These are phyloP conservation scores for Kurtzmaniella fragi DNA, from an alignment of 805 yeast species.

Conservation along the genomic window DNA sequence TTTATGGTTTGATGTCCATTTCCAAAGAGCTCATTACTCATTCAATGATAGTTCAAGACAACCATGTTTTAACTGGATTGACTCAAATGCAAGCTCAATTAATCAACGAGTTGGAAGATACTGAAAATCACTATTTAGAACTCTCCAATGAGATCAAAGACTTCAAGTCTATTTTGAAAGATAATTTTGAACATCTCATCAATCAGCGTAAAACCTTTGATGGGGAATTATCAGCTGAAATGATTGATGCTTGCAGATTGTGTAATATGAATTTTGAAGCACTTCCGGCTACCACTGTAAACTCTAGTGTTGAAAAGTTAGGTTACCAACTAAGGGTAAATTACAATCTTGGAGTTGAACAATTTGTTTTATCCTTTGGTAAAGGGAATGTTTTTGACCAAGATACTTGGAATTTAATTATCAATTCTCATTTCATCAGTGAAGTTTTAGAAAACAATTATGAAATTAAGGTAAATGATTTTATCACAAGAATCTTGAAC, in stretches of 20 bases:
- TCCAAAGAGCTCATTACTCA: slow-evolving; percentile 17
- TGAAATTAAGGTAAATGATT: slow-evolving; percentile 11
- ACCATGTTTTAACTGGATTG: neutral
- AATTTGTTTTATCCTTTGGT: slow-evolving; percentile 22
- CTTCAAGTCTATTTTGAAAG: slow-evolving; percentile 14
- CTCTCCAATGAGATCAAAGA: slow-evolving; percentile 16
- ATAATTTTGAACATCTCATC: slow-evolving; percentile 11
- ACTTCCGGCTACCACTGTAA: slow-evolving; percentile 2
- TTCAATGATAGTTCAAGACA: neutral
- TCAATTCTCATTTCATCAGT: slow-evolving; percentile 22
- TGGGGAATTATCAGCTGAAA: neutral
- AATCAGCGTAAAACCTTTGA: neutral
- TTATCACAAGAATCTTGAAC: slow-evolving; percentile 18
- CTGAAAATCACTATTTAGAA: slow-evolving; percentile 33
- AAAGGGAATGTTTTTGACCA: slow-evolving; percentile 27
- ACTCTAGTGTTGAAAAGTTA: slow-evolving; percentile 7
- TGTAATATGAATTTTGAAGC: slow-evolving; percentile 3
- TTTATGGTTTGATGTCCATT: slow-evolving; percentile 25
- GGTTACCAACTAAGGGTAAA: slow-evolving; percentile 22
- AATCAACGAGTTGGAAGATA: slow-evolving; percentile 32
- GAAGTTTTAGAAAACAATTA: slow-evolving; percentile 14
- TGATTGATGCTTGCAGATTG: slow-evolving; percentile 8
- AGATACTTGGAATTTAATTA: slow-evolving; percentile 26
- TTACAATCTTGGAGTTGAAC: slow-evolving; percentile 17
- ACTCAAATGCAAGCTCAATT: slow-evolving; percentile 24